Base-by-base conservation (phyloP, 2,329 filamentous ascomycete genomes). In the Clarireedia sp. region DNA sequence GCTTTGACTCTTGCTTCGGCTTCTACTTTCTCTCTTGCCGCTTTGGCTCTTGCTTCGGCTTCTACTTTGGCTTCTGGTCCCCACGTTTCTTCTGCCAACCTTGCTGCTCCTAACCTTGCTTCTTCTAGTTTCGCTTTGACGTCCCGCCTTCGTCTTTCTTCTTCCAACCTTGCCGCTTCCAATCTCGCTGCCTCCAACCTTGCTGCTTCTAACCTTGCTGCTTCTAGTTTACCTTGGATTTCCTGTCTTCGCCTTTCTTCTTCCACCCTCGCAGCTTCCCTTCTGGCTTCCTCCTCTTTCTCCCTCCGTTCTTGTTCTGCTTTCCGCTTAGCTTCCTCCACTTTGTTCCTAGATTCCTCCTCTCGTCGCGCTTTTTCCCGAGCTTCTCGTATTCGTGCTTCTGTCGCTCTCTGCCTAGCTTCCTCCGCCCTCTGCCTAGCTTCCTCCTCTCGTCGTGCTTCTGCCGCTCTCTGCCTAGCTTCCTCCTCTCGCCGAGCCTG, bases 251-350 rank as follows among this genome's bases (percentile, higher is more conserved):
- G 50, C 9, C 52, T 38, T 64, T 70, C 58, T 70, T 77, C 60
- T 75, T 76, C 77, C 75, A 63, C 12, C 9, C 29, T 33, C 29
- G 9, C 29, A 12, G 29, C 60, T 65, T 55, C 58, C 53, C 56
- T 59, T 65, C 29, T 33, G 29, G 29, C 29, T 54, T 61, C 69
- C 66, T 57, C 69, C 60, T 43, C 50, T 53, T 57, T 55, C 58
- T 45, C 21, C 81, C 66, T 51, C 75, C 71, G 55, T 71, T 76
- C 51, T 55, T 57, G 36, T 51, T 51, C 56, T 75, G 71, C 58
- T 64, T 66, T 19, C 64, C 61, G 50, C 9, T 53, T 38, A 65
- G 70, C 58, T 70, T 77, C 60, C 75, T 76, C 77, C 76, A 63
- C 17, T 10, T 6, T 43, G 3, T 19, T 5, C 17, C 21, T 43